Conservation (phyloP, 768 basidiomycete genomes). For the Fibroporia radiculosa region DNA sequence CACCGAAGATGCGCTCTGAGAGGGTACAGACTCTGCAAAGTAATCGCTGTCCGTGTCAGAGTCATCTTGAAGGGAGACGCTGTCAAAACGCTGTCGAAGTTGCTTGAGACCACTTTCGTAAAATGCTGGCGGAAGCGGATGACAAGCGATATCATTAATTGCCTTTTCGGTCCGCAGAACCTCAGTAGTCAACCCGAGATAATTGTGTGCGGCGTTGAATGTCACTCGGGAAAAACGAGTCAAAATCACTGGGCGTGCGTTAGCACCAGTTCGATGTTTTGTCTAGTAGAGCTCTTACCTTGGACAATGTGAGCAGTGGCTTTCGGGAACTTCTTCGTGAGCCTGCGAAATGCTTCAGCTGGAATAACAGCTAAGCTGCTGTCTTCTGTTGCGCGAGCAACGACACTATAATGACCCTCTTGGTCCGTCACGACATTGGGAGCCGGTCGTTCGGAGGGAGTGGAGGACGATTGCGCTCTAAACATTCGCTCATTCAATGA, state of each 20-base stretch:
- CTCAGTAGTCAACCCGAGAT: slow-evolving; percentile 90
- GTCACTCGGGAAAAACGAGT: slow-evolving; percentile 96
- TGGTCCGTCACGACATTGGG: slow-evolving; percentile 8
- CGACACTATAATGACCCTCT: slow-evolving; percentile 54
- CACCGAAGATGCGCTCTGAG: slow-evolving; percentile 16
- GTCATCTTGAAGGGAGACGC: slow-evolving; percentile 29
- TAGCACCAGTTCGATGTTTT: no score
- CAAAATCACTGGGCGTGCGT: slow-evolving; percentile 68
- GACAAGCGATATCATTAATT: slow-evolving; percentile 94
- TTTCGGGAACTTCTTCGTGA: slow-evolving; percentile 96
- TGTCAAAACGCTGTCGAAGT: slow-evolving; percentile 86
- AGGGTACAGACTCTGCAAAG: slow-evolving; percentile 29
- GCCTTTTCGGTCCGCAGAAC: slow-evolving; percentile 95
- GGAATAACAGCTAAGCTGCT: slow-evolving; percentile 98
- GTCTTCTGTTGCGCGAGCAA: slow-evolving; percentile 92
- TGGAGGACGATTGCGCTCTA: background rate
- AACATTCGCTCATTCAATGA: no score
- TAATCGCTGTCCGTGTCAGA: slow-evolving; percentile 52
- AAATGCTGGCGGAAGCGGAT: slow-evolving; percentile 86
- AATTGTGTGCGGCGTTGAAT: slow-evolving; percentile 95
- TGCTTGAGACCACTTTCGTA: slow-evolving; percentile 88
- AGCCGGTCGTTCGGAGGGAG: slow-evolving; percentile 1
- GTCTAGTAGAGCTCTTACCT: no score
- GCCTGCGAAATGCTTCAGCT: slow-evolving; percentile 88
- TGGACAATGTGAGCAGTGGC: slow-evolving; percentile 95